Percentiles rank a stretch among this genome's conserved stretches.
Evolutionary conservation across 2,329 filamentous ascomycete genomes (phyloP).

Genomic region (Colletotrichum chlorophyti): DNA sequence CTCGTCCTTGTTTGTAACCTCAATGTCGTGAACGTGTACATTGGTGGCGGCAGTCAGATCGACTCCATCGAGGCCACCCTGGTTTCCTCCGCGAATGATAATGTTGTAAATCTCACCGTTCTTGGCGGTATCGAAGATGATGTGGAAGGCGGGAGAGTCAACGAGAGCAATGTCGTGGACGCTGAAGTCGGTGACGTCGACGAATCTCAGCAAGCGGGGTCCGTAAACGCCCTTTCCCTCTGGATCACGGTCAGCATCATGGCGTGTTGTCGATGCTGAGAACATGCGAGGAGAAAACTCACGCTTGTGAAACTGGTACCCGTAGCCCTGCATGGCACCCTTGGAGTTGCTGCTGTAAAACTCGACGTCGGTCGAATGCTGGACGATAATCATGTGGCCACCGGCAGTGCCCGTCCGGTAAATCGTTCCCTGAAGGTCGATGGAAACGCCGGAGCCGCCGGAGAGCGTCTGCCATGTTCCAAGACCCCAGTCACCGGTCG

Average conservation of each 20-base stretch:
- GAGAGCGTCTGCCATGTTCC: conserved; percentile 52
- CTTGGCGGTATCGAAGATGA: conserved; percentile 52
- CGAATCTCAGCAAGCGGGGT: conserved; percentile 50
- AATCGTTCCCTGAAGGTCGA: conserved; percentile 52
- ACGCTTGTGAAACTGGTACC: conserved; percentile 50
- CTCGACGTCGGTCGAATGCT: conserved; percentile 48
- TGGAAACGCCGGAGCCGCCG: conserved; percentile 50
- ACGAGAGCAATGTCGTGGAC: conserved; percentile 56
- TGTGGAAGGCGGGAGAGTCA: conserved; percentile 56
- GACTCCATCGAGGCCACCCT: conserved; percentile 62
- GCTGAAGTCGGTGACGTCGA: conserved; percentile 51
- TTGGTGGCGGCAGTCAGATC: conserved; percentile 58
- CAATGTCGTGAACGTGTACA: conserved; percentile 65
- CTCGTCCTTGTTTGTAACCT: conserved; percentile 69
- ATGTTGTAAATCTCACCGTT: conserved; percentile 62
- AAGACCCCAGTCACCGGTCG: conserved; percentile 53
- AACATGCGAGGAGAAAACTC: not conserved
- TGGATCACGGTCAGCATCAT: not conserved
- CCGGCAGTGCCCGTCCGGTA: conserved; percentile 33
- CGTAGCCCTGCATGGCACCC: conserved; percentile 55
- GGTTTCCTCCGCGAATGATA: conserved; percentile 56
- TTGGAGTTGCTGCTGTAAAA: conserved; percentile 48
- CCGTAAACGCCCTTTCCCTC: conserved; percentile 30
- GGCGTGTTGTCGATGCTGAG: not conserved
- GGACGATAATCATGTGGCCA: conserved; percentile 28